Percentiles rank a stretch among this genome's conserved stretches.
Conservation (phyloP, 345 rosid genomes). For the Turnera subulata region DNA sequence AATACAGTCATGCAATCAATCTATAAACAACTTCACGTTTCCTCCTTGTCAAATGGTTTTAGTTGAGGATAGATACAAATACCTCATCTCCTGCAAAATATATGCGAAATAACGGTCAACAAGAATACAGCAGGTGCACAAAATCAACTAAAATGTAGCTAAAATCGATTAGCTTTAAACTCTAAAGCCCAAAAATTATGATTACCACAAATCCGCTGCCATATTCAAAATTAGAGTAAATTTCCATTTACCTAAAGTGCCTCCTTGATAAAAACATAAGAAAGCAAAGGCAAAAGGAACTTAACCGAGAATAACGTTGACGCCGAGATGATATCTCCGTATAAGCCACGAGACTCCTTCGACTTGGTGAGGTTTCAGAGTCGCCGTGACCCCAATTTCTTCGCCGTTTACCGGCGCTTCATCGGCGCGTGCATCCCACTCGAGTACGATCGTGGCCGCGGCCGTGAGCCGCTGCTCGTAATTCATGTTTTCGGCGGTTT, state of each 20-base stretch:
- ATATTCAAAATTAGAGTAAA: not conserved
- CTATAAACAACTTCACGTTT: not conserved
- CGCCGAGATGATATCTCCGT: slow-evolving; percentile 59
- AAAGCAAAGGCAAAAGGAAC: not conserved
- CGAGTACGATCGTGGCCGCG: slow-evolving; percentile 48
- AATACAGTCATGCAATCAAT: not conserved
- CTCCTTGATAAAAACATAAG: no score
- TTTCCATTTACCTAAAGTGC: not conserved
- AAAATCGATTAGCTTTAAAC: no score
- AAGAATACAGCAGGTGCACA: not conserved
- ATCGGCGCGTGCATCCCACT: slow-evolving; percentile 26
- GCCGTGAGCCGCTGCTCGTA: slow-evolving; percentile 59
- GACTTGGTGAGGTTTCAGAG: slow-evolving; percentile 70
- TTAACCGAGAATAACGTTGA: slow-evolving; percentile 70
- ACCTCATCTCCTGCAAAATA: slow-evolving; percentile 81
- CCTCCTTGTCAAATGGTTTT: no score
- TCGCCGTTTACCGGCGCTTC: slow-evolving; percentile 22
- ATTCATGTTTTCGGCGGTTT: slow-evolving; percentile 31
- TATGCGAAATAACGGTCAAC: not conserved
- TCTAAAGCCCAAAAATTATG: no score
- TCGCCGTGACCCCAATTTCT: slow-evolving; percentile 55
- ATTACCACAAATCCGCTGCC: no score
- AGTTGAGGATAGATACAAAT: no score
- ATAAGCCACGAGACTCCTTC: slow-evolving; percentile 83
- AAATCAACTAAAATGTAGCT: slow-evolving; percentile 38